These are phyloP conservation scores for Chenopodium formosanum DNA, from an alignment of 148 eudicot genomes.

Conservation along the genomic window DNA sequence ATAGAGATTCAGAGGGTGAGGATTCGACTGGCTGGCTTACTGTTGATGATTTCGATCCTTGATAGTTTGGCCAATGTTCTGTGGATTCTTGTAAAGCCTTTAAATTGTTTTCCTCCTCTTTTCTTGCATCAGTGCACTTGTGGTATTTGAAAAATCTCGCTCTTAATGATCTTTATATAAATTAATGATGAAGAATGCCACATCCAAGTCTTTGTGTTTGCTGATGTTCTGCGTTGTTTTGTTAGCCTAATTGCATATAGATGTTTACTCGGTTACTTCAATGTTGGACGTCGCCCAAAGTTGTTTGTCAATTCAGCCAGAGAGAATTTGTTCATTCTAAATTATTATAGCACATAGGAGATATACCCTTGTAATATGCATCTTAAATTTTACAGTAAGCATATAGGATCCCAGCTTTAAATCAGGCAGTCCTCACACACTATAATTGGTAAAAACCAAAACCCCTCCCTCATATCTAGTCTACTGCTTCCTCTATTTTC, in stretches of 20 bases:
- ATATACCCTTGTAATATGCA: too few species aligned
- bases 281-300: not conserved
- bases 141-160: constrained; percentile 8
- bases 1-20: constrained; percentile 62
- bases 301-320: not conserved
- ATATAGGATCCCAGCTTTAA: too few species aligned
- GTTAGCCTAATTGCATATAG: constrained; percentile 1
- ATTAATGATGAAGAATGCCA: not conserved
- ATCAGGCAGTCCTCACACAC: too few species aligned
- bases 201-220: not conserved
- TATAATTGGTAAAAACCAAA: too few species aligned
- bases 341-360: too few species aligned
- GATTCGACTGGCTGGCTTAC: constrained; percentile 70
- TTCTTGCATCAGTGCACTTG: not conserved
- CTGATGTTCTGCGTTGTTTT: not conserved
- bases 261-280: too few species aligned
- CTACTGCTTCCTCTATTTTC: too few species aligned
- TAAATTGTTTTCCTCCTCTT: not conserved
- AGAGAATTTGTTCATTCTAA: not conserved
- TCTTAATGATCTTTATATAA: constrained; percentile 17
- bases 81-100: constrained; percentile 30
- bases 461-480: too few species aligned
- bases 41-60: constrained; percentile 57
- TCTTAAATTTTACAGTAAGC: too few species aligned
- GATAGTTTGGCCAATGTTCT: constrained; percentile 29